These are phyloP conservation scores for Leishmania lainsoni DNA, from an alignment of 208 protist species.

Conservation along the genomic window DNA sequence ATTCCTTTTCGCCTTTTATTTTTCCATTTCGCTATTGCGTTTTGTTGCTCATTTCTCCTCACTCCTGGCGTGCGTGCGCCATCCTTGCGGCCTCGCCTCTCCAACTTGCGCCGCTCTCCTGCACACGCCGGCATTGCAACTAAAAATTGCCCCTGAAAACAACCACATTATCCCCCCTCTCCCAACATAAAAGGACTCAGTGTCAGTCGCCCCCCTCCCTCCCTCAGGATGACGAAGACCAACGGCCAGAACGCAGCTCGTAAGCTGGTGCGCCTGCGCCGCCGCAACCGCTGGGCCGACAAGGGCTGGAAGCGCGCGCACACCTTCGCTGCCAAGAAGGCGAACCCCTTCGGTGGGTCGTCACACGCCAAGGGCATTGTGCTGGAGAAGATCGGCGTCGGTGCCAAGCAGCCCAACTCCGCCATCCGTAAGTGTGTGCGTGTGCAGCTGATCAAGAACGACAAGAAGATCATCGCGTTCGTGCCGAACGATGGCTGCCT, in stretches of 20 bases:
- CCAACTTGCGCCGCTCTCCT: not conserved
- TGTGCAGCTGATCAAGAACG: slow-evolving; percentile 99
- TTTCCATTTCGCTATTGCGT: not conserved
- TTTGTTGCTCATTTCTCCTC: not conserved
- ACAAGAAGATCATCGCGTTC: slow-evolving; percentile 99
- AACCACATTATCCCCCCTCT: not conserved
- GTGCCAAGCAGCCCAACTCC: slow-evolving; percentile 99
- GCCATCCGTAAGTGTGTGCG: slow-evolving; percentile 99
- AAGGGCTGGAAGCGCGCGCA: slow-evolving; percentile 98
- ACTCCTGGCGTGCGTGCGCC: too few relatives aligned
- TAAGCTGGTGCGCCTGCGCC: slow-evolving; percentile 95
- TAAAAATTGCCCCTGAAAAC: not conserved
- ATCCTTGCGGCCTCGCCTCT: not conserved
- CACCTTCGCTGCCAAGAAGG: slow-evolving; percentile 95
- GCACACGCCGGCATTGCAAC: not conserved
- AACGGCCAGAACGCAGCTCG: slow-evolving; percentile 97
- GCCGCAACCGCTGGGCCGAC: slow-evolving; percentile 97
- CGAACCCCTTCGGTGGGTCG: slow-evolving; percentile 98
- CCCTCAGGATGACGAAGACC: slow-evolving; percentile 92
- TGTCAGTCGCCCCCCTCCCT: too few relatives aligned
- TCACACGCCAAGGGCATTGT: slow-evolving; percentile 99
- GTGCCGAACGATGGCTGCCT: slow-evolving; percentile 99
- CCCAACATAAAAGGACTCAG: too few relatives aligned
- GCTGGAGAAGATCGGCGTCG: slow-evolving; percentile 99
- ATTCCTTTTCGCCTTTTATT: not conserved